Base-by-base conservation (phyloP, 371 early-diverging fungal species). In the Saksenaea oblongispora region DNA sequence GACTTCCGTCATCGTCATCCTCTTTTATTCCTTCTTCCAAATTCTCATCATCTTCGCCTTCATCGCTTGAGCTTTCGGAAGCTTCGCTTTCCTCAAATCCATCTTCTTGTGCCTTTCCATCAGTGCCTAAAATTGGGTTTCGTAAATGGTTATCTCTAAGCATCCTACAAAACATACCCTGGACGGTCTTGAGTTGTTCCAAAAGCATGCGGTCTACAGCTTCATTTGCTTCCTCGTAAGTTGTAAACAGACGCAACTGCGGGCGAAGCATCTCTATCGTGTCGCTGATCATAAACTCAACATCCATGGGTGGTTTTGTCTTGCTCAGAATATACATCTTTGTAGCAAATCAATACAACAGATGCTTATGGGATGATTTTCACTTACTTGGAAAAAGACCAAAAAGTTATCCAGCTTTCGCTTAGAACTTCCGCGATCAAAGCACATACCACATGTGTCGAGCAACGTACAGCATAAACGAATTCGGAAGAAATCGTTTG, bases 401-500 rank as follows among this genome's bases (percentile, higher is more conserved):
- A 94, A 70, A 73, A 93, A 95, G 34, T 84, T 68, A 70, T 93
- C 91, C 34, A 95, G 67, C 56, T 86, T 87, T 59, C 78, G 82
- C 59, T 87, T 90, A 5, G 84, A 74, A 26, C 73, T 75, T 10
- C 91, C 92, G 34, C 87, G 73, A 64, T 91, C 89, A 75, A 96
- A 93, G 69, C 87, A 89, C 73, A 84, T 81, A 11, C 97, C 95
- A 63, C 98, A 96, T 0, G 95, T 89, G 54, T 93, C 93, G 7
- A 99, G 84, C 18, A 98, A 64, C 0, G 92, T 89, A 79, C 95
- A 94, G 57, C 87, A 86, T 5, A 99, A 79, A 22, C 97, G 89
- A 22, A 96, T 86, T 34, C 99, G 90, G 87, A 99, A 98, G 70
- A 91, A 96, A 72, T 98, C 98, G 66, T 88, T 75, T 10, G 94